Evolutionary conservation across 352 stramenopile genomes (phyloP), one percentile per base, ranked within the genome.

Genomic region (Globisporangium sylvaticum): DNA sequence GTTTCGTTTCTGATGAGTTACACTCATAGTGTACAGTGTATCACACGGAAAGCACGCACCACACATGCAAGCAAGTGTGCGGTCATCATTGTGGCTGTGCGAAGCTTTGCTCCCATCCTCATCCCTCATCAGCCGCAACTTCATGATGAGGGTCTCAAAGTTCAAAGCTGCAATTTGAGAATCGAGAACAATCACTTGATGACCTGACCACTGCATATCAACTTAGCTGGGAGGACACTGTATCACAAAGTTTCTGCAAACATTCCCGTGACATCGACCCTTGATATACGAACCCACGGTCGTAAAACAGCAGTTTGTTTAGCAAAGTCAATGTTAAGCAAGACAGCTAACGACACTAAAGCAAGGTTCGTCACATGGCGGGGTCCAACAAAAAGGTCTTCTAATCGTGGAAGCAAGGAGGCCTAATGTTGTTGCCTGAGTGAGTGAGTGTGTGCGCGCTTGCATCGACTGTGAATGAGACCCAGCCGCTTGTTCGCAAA

Each of bases 391-490:
- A 42, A 12, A 15, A 22, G n/a, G 55, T 61, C 55, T 48, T 61
- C 55, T 61, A 61, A 61, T 61, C 55, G 44, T 34, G 42, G 55
- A 61, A 61, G n/a, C 55, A 22, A 27, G 4, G 39, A 50, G 24
- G 42, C 42, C 31, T 37, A 37, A 37, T 37, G 31, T 37, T 37
- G 3, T 0, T 34, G 31, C 8, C 31, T 37, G 31, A 12, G 31
- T n/a, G n/a, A n/a, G n/a, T n/a, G n/a, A n/a, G n/a, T n/a, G n/a
- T n/a, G n/a, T n/a, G n/a, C n/a, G n/a, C n/a, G n/a, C n/a, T n/a
- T n/a, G n/a, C n/a, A n/a, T 22, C 18, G 42, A 50, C 42, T 50
- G 42, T 44, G 54, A n/a, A 20, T 42, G 54, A 50, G 42, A 50
- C 42, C 42, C 42, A 24, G 39, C 37, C 2, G 37, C 20, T 46